Conservation (phyloP, 331 rosid genomes). For the Quercus lobata region DNA sequence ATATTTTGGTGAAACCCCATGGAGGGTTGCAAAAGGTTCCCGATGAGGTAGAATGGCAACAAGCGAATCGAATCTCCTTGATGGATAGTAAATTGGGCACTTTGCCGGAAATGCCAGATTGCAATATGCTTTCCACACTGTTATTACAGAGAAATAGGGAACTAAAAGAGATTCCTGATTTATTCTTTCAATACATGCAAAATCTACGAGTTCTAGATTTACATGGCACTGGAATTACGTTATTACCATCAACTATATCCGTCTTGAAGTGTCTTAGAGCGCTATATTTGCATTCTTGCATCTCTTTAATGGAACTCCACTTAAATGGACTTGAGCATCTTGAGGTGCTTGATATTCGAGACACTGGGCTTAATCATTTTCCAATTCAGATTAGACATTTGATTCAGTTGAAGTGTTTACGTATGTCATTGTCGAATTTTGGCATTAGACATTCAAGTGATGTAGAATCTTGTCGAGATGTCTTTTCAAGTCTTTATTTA, state of each 20-base stretch:
- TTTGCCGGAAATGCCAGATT: neutral
- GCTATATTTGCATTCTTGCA: constrained; percentile 13
- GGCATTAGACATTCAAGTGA: neutral
- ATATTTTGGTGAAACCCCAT: neutral
- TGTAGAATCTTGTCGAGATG: neutral
- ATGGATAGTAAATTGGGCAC: neutral
- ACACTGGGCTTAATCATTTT: constrained; percentile 1
- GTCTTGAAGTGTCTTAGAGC: neutral
- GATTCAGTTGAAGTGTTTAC: constrained; percentile 5
- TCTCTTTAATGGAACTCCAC: neutral
- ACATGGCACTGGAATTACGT: neutral
- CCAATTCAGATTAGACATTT: neutral
- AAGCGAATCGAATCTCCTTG: neutral
- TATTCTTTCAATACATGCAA: constrained; percentile 15
- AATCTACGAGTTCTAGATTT: constrained; percentile 18
- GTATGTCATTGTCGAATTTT: neutral
- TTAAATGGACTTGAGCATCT: constrained; percentile 6
- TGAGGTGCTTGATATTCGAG: constrained; percentile 26
- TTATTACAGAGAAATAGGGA: constrained; percentile 2
- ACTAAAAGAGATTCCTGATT: neutral
- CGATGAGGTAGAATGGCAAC: neutral
- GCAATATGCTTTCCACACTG: constrained; percentile 9
- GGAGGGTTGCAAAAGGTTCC: neutral
- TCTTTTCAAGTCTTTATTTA: neutral
- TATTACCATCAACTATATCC: constrained; percentile 21